phyloP scores from a whole-genome alignment of 2,329 filamentous ascomycete species.

The Talaromyces sp. region DNA sequence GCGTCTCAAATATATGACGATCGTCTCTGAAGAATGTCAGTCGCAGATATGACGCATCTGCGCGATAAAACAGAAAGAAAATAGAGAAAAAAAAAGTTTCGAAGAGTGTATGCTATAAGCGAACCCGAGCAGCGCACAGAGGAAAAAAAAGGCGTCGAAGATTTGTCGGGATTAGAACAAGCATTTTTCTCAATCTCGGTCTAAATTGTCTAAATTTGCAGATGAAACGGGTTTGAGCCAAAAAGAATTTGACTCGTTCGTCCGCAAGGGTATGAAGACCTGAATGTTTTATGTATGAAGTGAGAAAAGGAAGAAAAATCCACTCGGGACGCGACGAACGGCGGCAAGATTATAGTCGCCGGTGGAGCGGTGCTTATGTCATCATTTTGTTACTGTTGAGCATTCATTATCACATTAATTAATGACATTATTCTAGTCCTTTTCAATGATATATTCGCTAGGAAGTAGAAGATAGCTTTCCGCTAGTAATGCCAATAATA shows the following conservation, averaged over 20 bases:
- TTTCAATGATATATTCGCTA: background rate
- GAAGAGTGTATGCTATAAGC: slow-evolving; percentile 39
- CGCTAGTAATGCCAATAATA: background rate
- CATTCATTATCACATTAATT: too few species aligned
- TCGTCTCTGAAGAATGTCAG: background rate
- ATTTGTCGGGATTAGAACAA: slow-evolving; percentile 38
- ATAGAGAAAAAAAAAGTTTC: background rate
- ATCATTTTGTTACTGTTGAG: background rate
- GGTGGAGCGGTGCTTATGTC: background rate
- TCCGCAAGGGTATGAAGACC: slow-evolving; percentile 45
- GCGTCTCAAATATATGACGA: background rate
- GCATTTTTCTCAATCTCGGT: slow-evolving; percentile 37
- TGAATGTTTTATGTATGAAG: slow-evolving; percentile 18
- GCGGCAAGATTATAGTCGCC: background rate
- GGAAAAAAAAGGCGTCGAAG: slow-evolving; percentile 20
- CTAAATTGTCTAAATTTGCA: slow-evolving; percentile 38
- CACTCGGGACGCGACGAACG: background rate
- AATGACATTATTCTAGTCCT: too few species aligned
- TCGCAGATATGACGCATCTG: background rate
- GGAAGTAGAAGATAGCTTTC: too few species aligned
- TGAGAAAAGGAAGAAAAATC: slow-evolving; percentile 19
- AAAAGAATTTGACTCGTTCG: slow-evolving; percentile 15
- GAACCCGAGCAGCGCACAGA: slow-evolving; percentile 36
- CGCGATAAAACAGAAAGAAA: background rate
- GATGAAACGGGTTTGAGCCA: slow-evolving; percentile 23